Percentiles rank a stretch among this genome's conserved stretches.
Evolutionary conservation across 1,284 basidiomycete species (phyloP).

Genomic region (Rhizoctonia solani): DNA sequence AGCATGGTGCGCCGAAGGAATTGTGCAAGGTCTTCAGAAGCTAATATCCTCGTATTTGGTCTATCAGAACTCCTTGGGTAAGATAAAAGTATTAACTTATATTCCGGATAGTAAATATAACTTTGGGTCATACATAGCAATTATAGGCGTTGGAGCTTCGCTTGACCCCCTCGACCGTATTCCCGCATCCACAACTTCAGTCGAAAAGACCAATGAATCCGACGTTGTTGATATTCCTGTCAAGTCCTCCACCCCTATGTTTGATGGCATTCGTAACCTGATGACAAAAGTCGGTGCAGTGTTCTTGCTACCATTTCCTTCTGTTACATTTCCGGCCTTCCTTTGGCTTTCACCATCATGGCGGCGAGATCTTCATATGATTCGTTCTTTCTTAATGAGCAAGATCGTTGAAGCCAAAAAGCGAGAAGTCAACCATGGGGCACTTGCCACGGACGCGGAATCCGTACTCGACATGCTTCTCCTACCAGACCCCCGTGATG

Average conservation of each 20-base stretch:
- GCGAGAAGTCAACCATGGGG: background rate
- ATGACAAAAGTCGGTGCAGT: background rate
- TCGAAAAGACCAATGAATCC: background rate
- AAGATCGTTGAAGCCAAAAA: constrained; percentile 1
- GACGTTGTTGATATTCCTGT: background rate
- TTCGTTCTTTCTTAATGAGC: background rate
- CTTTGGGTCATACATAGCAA: background rate
- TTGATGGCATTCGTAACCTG: background rate
- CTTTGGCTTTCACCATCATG: background rate
- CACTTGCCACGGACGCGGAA: background rate
- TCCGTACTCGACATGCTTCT: constrained; percentile 14
- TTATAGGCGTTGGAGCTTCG: background rate
- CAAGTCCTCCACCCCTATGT: background rate
- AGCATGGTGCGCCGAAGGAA: background rate
- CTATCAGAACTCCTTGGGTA: too few species aligned
- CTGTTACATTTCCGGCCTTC: background rate
- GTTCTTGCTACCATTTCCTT: background rate
- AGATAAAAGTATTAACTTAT: too few species aligned
- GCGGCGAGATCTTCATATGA: constrained; percentile 2
- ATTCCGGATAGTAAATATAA: too few species aligned
- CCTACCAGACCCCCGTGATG: constrained; percentile 7
- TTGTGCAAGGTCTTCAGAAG: too few species aligned
- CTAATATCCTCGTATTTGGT: too few species aligned
- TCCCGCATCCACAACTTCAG: background rate
- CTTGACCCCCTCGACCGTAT: background rate